Evolutionary conservation across 305 asterid species (phyloP).

Genomic region (Solanum chacoense): DNA sequence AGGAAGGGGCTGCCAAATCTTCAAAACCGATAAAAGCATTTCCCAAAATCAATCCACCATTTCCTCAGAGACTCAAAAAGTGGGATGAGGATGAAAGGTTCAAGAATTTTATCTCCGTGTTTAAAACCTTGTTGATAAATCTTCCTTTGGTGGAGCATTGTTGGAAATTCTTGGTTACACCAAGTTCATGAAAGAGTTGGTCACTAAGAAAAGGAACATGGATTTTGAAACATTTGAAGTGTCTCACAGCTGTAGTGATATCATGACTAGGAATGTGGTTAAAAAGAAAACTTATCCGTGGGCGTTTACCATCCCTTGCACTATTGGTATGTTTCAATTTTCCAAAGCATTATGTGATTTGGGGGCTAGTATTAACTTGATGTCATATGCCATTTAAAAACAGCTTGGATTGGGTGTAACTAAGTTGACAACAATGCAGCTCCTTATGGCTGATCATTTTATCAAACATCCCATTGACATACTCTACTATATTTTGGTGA

Average conservation of each 20-base stretch:
- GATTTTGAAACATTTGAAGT: not conserved
- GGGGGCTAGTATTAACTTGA: no score
- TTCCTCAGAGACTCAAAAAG: not conserved
- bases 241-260: not conserved
- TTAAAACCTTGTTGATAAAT: not conserved
- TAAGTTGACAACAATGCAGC: no score
- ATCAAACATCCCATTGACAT: no score
- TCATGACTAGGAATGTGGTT: not conserved
- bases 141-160: not conserved
- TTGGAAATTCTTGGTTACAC: not conserved
- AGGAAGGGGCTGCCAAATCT: no score
- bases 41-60: not conserved
- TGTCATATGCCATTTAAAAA: no score
- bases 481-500: no score
- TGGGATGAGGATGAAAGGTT: not conserved
- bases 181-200: not conserved
- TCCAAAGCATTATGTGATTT: no score
- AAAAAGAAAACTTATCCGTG: no score
- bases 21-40: not conserved
- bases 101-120: not conserved
- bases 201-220: not conserved
- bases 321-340: no score
- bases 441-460: no score
- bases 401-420: no score
- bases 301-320: no score